These are phyloP conservation scores for Zychaea mexicana DNA, from an alignment of 371 early-diverging fungal species.

Conservation along the genomic window DNA sequence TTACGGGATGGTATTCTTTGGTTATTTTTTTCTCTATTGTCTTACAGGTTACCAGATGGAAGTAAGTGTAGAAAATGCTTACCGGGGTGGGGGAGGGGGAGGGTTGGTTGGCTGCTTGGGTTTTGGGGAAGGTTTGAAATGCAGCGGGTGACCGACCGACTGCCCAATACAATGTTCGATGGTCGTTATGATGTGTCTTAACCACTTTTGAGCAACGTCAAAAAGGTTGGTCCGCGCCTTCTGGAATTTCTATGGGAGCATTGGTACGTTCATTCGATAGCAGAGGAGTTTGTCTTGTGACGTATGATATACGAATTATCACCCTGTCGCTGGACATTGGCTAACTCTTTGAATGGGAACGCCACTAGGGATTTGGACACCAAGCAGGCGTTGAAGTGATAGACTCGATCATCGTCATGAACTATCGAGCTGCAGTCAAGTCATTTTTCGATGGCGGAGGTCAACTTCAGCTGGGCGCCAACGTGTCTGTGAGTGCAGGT, in stretches of 20 bases:
- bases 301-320: too few species aligned
- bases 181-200: too few species aligned
- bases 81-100: too few species aligned
- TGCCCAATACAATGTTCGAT: too few species aligned
- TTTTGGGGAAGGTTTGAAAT: too few species aligned
- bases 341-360: too few species aligned
- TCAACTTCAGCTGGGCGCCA: slow-evolving; percentile 41
- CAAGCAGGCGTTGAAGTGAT: slow-evolving; percentile 39
- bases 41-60: slow-evolving; percentile 43
- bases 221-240: slow-evolving; percentile 48
- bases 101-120: too few species aligned
- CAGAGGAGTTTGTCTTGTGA: too few species aligned
- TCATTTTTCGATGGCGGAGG: slow-evolving; percentile 46
- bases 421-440: slow-evolving; percentile 43
- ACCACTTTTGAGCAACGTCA: too few species aligned
- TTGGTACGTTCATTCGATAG: slow-evolving; percentile 38
- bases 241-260: slow-evolving; percentile 40
- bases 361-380: slow-evolving; percentile 41
- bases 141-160: too few species aligned
- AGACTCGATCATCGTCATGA: slow-evolving; percentile 45
- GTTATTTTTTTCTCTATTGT: background rate
- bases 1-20: too few species aligned
- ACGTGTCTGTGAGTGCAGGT: slow-evolving; percentile 37
- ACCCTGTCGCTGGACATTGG: too few species aligned
- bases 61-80: slow-evolving; percentile 34